Base-by-base conservation (phyloP, 164 flowering plant genomes). In the Sedum album region DNA sequence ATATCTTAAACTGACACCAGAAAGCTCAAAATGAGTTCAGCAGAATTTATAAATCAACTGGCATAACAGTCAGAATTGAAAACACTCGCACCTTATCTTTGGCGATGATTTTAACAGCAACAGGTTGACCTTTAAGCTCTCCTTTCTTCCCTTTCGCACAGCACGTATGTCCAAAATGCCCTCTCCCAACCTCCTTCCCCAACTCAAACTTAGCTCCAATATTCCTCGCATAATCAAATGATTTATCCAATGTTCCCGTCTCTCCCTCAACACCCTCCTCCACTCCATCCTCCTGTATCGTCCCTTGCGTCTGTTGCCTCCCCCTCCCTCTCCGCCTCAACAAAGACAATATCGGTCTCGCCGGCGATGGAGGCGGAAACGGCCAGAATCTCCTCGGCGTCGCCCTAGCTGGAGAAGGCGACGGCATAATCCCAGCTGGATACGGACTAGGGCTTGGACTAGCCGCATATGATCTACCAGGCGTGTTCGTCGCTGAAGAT, bases 161-260 rank as follows among this genome's bases (percentile, higher is more conserved):
- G 57, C 88, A 87, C 36, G 92, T 87, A 75, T 87, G 84, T 15
- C 92, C 92, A 69, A 87, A 85, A 84, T 87, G 92, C 77, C 92
- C 89, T 66, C 92, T 67, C 25, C 92, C 92, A 0, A 87, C 85
- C 75, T 87, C 92, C 76, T 81, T 82, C 76, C 89, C 92, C 62
- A 85, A 48, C 71, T 85, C 88, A 71, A 70, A 85, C 76, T 76
- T 84, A 1, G 79, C 81, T 44, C 69, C 70, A 18, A 87, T 77
- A 67, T 82, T 82, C 72, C 74, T 83, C 46, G 73, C 41, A 31
- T 78, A 87, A n/a, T 86, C 92, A 70, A 87, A 87, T 60, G 77
- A 80, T 79, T 85, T 87, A 66, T 85, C 86, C 30, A 87, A 79
- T 49, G 49, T 69, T 65, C 73, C 25, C 68, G 73, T 82, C 18